phyloP scores from a whole-genome alignment of 2,329 filamentous ascomycete genomes.

The Xylaria sp. region DNA sequence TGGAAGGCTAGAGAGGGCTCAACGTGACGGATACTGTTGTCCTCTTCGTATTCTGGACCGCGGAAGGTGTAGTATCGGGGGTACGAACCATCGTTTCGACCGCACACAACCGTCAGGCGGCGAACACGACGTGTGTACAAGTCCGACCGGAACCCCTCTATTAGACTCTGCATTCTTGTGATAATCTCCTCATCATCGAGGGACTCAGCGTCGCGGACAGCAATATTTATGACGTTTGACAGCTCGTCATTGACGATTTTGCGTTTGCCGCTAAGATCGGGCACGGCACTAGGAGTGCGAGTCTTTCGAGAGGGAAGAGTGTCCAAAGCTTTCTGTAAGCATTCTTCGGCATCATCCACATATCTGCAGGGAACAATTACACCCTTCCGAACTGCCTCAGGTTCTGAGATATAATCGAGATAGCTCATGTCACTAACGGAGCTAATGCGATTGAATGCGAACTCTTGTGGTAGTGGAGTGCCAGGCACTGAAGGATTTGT shows the following conservation, averaged over 20 bases:
- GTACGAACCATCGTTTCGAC: constrained; percentile 92
- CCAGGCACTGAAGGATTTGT: constrained; percentile 86
- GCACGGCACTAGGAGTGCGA: constrained; percentile 69
- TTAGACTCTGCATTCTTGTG: constrained; percentile 76
- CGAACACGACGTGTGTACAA: constrained; percentile 84
- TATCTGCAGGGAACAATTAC: constrained; percentile 94
- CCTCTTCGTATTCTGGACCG: constrained; percentile 87
- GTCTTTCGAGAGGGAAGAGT: constrained; percentile 77
- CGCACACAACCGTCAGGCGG: constrained; percentile 95
- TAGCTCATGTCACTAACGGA: constrained; percentile 98
- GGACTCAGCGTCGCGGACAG: constrained; percentile 87
- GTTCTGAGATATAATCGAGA: constrained; percentile 75
- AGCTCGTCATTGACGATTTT: constrained; percentile 78
- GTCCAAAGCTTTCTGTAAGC: constrained; percentile 85
- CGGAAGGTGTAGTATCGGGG: constrained; percentile 99
- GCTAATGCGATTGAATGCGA: constrained; percentile 81
- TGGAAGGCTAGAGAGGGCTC: constrained; percentile 98
- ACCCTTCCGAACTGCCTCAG: constrained; percentile 88
- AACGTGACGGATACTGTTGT: constrained; percentile 95
- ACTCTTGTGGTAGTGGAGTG: constrained; percentile 70
- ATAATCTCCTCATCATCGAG: constrained; percentile 84
- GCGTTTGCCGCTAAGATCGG: constrained; percentile 80
- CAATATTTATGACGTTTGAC: constrained; percentile 91
- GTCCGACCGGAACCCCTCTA: constrained; percentile 85
- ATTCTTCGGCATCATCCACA: constrained; percentile 92